phyloP scores from a whole-genome alignment of 2,329 filamentous ascomycete species.

The Aspergillus terreus region DNA sequence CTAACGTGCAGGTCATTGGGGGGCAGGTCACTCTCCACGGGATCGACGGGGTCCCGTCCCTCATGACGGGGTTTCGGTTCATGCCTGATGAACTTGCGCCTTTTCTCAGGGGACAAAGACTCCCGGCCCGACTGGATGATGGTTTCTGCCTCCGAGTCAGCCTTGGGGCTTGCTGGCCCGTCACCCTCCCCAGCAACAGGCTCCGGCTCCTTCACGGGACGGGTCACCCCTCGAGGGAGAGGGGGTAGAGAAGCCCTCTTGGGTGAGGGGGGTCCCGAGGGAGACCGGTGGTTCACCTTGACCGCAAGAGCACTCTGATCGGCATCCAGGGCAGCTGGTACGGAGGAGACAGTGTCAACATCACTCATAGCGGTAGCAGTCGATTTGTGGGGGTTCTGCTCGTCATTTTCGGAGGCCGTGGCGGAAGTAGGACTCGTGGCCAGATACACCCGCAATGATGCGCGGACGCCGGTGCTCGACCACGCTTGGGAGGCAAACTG shows the following conservation, averaged over 20 bases:
- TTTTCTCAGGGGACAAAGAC: slow-evolving; percentile 45
- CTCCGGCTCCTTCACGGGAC: slow-evolving; percentile 22
- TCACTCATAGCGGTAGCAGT: slow-evolving; percentile 47
- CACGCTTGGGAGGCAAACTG: slow-evolving; percentile 13
- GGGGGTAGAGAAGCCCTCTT: slow-evolving; percentile 17
- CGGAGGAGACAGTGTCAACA: slow-evolving; percentile 39
- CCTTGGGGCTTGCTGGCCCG: slow-evolving; percentile 36
- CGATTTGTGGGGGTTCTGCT: slow-evolving; percentile 35
- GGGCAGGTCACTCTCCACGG: slow-evolving; percentile 17
- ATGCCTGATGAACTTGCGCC: slow-evolving; percentile 39
- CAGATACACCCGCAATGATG: slow-evolving; percentile 31
- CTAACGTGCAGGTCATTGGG: slow-evolving; percentile 21
- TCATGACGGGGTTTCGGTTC: slow-evolving; percentile 31
- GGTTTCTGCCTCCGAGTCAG: slow-evolving; percentile 48
- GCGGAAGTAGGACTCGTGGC: slow-evolving; percentile 27
- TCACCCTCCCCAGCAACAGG: slow-evolving; percentile 28
- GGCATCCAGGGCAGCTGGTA: slow-evolving; percentile 36
- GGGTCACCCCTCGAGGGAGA: slow-evolving; percentile 19
- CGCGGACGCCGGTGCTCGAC: slow-evolving; percentile 32
- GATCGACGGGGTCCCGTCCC: slow-evolving; percentile 16
- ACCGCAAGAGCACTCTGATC: slow-evolving; percentile 29
- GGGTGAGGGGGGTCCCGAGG: slow-evolving; percentile 22
- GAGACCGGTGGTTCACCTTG: slow-evolving; percentile 26
- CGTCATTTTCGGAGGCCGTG: slow-evolving; percentile 44
- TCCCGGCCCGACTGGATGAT: slow-evolving; percentile 47